Evolutionary conservation across 768 basidiomycete species (phyloP).

Genomic region (Tulasnella sp.): DNA sequence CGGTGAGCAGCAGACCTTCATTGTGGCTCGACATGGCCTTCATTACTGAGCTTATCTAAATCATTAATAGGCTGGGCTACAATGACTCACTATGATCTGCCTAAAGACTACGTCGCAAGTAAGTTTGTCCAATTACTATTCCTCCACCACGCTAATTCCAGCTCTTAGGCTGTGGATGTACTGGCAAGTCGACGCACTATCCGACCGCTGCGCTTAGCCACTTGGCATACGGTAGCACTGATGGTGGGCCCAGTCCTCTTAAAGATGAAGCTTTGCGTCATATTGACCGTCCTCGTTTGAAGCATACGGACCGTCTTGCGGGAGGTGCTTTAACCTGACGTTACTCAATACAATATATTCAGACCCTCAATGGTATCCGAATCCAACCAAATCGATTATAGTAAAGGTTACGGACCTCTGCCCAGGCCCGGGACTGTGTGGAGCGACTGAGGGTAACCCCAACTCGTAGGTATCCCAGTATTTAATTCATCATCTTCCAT

Average conservation of each 20-base stretch:
- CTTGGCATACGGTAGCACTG: conserved; percentile 66
- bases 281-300: not conserved
- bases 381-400: conserved; percentile 6
- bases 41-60: not conserved
- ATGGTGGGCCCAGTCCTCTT: conserved; percentile 11
- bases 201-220: conserved; percentile 74
- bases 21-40: not conserved
- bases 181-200: conserved; percentile 47
- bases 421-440: conserved; percentile 66
- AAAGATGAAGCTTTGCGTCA: not conserved
- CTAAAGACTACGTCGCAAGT: conserved; percentile 42
- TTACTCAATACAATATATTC: conserved; percentile 56
- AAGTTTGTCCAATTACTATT: not conserved
- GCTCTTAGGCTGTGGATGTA: conserved; percentile 54
- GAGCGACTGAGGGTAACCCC: conserved; percentile 45
- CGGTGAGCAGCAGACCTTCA: not conserved
- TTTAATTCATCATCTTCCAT: not conserved
- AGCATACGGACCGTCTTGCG: conserved; percentile 41
- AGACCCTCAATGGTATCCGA: conserved; percentile 57
- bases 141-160: not conserved
- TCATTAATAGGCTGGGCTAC: conserved; percentile 46
- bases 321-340: conserved; percentile 68
- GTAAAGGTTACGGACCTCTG: conserved; percentile 76
- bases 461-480: conserved; percentile 42
- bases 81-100: conserved; percentile 61